Evolutionary conservation across 768 basidiomycete genomes (phyloP).

Genomic region (Mycena kentingensis): DNA sequence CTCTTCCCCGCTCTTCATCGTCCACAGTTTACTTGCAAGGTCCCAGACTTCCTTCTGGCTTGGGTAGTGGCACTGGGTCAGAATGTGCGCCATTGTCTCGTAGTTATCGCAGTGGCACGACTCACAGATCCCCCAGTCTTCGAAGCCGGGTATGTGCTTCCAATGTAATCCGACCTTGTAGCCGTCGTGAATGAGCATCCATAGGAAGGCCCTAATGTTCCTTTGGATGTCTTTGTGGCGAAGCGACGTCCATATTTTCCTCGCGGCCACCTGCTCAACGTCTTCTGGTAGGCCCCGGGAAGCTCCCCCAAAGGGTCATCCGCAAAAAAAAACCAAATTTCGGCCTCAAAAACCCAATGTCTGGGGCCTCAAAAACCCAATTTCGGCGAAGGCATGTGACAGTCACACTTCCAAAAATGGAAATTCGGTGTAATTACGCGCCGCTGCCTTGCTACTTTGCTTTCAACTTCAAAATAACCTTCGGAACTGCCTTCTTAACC

Average conservation of each 20-base stretch:
- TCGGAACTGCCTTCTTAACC: too few relatives aligned
- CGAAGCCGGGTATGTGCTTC: neutral
- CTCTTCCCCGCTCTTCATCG: conserved; percentile 6
- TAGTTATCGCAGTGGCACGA: neutral
- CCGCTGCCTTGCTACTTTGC: too few relatives aligned
- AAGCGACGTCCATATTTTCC: conserved; percentile 5
- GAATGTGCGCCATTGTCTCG: conserved; percentile 14
- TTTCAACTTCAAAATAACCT: too few relatives aligned
- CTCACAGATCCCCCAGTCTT: neutral
- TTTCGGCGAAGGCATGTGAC: too few relatives aligned
- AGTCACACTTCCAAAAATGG: too few relatives aligned
- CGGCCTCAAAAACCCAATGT: too few relatives aligned
- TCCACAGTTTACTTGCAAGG: neutral
- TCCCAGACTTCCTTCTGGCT: conserved; percentile 9
- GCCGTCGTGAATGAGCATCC: conserved; percentile 23
- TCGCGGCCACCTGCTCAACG: neutral
- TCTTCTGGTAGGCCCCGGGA: neutral
- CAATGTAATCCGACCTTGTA: conserved; percentile 22
- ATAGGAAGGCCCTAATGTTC: conserved; percentile 16
- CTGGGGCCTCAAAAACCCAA: too few relatives aligned
- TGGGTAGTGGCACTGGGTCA: conserved; percentile 6
- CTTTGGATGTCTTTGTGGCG: conserved; percentile 5
- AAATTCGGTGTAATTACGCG: too few relatives aligned
- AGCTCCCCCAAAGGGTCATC: too few relatives aligned
- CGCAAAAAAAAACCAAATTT: too few relatives aligned